A percentile compares a stretch with the other conserved stretches of the same genome.
These are phyloP conservation scores for Pleurozium schreberi DNA, from an alignment of 225 moss, liverwort and hornwort species.

Conservation along the genomic window DNA sequence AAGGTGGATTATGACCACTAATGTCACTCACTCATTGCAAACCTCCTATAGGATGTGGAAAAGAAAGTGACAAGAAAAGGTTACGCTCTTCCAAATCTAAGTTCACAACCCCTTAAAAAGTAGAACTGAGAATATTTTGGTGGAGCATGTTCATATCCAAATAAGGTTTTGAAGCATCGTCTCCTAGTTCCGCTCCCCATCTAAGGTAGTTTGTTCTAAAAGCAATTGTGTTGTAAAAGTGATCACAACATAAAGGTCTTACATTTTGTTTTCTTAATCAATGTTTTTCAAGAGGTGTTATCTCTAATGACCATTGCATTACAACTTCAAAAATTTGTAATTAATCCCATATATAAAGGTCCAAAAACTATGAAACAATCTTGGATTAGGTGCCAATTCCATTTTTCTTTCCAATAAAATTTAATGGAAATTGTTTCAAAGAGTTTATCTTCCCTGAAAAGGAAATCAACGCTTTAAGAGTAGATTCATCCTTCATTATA, in stretches of 20 bases:
- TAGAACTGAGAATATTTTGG: background rate
- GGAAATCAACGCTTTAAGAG: background rate
- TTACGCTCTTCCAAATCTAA: background rate
- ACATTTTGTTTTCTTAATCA: background rate
- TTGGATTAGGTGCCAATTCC: background rate
- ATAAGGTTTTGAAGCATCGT: too few relatives aligned
- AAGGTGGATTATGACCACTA: too few relatives aligned
- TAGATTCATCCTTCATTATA: background rate
- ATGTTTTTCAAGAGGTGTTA: background rate
- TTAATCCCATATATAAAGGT: background rate
- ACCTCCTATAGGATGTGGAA: fast-evolving
- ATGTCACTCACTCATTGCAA: fast-evolving
- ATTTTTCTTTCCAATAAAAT: background rate
- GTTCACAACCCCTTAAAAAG: fast-evolving
- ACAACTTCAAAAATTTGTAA: background rate
- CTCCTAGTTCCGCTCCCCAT: background rate
- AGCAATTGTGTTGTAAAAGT: fast-evolving
- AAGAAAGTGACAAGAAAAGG: background rate
- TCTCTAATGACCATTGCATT: fast-evolving
- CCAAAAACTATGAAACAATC: background rate
- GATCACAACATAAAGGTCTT: background rate
- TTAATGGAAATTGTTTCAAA: fast-evolving
- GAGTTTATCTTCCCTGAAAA: background rate
- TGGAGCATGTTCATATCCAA: fast-evolving
- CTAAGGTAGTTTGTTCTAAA: fast-evolving